A percentile compares a stretch with the other conserved stretches of the same genome.
Conservation (phyloP, 2,329 filamentous ascomycete species). For the Fusarium nisikadoi region DNA sequence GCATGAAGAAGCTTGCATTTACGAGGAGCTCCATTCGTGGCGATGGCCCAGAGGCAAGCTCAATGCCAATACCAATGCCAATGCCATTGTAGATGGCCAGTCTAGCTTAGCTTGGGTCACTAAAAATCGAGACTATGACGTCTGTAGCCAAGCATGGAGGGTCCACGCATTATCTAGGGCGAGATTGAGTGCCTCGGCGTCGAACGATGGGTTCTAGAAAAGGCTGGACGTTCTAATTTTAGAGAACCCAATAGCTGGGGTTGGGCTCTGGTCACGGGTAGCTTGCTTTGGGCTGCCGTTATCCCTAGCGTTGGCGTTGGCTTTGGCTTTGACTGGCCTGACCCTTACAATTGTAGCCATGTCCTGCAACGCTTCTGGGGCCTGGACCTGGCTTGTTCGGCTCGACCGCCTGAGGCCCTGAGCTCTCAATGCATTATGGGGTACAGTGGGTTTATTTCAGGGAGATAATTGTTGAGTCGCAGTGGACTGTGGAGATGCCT, state of each 20-base stretch:
- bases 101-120: neutral
- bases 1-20: neutral
- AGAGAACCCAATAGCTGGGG: neutral
- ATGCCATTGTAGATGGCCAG: neutral
- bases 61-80: neutral
- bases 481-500: neutral
- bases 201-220: constrained; percentile 17
- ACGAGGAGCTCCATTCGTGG: constrained; percentile 1
- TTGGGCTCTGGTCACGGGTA: neutral
- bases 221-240: constrained; percentile 9
- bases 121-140: constrained; percentile 6
- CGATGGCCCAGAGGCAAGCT: neutral
- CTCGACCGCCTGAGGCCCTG: neutral
- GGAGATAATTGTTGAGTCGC: neutral
- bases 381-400: neutral
- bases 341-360: constrained; percentile 5
- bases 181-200: neutral
- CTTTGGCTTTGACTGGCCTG: neutral
- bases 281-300: constrained; percentile 2
- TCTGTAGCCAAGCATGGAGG: neutral
- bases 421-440: neutral
- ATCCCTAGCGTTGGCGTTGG: neutral
- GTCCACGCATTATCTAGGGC: neutral
- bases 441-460: neutral
- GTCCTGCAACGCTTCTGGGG: neutral